These are phyloP conservation scores for Taiwanofungus camphoratus DNA, from an alignment of 1,284 basidiomycete genomes.

Conservation along the genomic window DNA sequence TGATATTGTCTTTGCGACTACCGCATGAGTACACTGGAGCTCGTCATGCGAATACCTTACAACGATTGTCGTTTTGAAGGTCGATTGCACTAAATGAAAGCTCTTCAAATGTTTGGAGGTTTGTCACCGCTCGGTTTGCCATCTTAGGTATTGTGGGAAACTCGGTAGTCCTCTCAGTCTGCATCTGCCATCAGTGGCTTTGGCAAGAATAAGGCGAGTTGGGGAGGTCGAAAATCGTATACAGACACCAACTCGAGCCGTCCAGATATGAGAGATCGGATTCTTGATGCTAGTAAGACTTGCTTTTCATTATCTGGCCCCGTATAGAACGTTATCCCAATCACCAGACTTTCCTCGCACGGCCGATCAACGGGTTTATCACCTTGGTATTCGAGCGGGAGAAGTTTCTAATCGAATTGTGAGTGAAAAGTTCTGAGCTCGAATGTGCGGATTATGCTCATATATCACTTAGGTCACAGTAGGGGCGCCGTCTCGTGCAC, in stretches of 20 bases:
- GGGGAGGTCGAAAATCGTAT: neutral
- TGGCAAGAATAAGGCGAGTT: neutral
- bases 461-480: conserved; percentile 56
- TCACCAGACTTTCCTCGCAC: conserved; percentile 68
- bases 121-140: neutral
- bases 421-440: conserved; percentile 24
- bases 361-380: conserved; percentile 66
- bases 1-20: too few relatives aligned
- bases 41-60: too few relatives aligned
- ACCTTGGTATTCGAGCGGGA: conserved; percentile 67
- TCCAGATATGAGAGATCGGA: conserved; percentile 45
- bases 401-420: conserved; percentile 82
- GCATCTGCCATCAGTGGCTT: neutral
- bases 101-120: neutral
- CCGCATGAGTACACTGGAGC: too few relatives aligned
- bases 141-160: neutral
- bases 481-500: conserved; percentile 67
- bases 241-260: neutral
- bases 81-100: neutral
- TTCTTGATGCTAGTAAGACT: conserved; percentile 54
- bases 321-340: neutral
- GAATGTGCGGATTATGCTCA: neutral
- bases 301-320: neutral
- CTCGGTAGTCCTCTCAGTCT: neutral
- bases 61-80: too few relatives aligned